Base-by-base conservation (phyloP, 2,329 filamentous ascomycete species). In the Phyllosticta citriasiana region DNA sequence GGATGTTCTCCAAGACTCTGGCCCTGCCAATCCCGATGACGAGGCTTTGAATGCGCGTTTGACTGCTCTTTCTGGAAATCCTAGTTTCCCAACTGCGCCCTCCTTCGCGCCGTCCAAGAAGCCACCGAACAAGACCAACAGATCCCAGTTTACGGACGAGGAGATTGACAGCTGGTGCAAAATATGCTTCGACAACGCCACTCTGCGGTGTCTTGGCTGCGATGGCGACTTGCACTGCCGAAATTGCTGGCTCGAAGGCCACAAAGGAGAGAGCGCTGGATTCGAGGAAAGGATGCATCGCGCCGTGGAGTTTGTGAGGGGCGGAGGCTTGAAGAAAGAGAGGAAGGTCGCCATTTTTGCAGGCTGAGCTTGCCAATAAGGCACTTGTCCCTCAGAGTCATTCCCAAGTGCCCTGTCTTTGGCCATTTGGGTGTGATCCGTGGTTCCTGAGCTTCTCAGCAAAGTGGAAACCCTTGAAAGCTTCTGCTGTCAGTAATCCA, bases 181-280 rank as follows among this genome's bases (percentile, higher is more conserved):
- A 33, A 91, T 94, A 9, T 96, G 91, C 70, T 84, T 88, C 55
- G 88, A 91, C 62, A 88, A 94, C 68, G 89, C 87, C 0, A 85
- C 84, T 2, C 75, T 94, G 27, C 80, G 80, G 62, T 96, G 91
- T 70, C 70, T 85, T 0, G 89, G 87, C 2, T 96, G 91, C 67
- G 85, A 80, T 58, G 78, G 77, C 1, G 82, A 92, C 65, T 77
- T 90, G 51, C 95, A 93, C 70, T 96, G 91, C 71, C 78, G 80
- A 24, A 77, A 82, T 16, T 95, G 91, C 76, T 96, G 90, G 90
- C 82, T 80, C 63, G 89, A 93, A 69, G 90, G 91, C 72, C 91
- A 95, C 68, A 76, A 84, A 35, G 86, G 88, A 0, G 84, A 85
- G 0, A 78, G 79, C 53, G 89, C 88, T 0, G 85, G 84, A 0